These are phyloP conservation scores for Irineochytrium annulatum DNA, from an alignment of 192 early-diverging fungal genomes.

Conservation along the genomic window DNA sequence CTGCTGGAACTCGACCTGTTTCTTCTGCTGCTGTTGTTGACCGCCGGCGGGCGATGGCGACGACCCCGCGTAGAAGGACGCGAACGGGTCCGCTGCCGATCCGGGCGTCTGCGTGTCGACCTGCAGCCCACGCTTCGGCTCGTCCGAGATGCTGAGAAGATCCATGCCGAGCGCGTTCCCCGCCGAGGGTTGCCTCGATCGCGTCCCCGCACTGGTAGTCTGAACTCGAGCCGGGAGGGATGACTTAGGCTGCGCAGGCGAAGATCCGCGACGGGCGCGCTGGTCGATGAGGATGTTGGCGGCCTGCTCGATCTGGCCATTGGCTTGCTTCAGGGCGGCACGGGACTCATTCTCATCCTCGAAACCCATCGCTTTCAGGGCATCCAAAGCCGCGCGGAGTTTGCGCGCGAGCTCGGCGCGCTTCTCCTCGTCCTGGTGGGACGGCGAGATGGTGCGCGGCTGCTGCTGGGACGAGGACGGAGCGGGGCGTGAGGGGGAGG, in stretches of 20 bases:
- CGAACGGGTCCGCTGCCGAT: constrained; percentile 2
- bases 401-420: constrained; percentile 45
- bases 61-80: not conserved
- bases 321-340: constrained; percentile 63
- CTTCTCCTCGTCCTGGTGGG: not conserved
- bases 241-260: not conserved
- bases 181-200: not conserved
- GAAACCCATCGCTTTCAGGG: constrained; percentile 72
- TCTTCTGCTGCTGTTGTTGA: not conserved
- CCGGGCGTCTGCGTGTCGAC: not conserved
- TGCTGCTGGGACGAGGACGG: not conserved
- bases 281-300: constrained; percentile 55
- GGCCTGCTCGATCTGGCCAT: constrained; percentile 75
- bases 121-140: not conserved
- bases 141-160: not conserved
- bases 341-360: constrained; percentile 61
- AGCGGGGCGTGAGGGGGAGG: not conserved
- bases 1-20: not conserved
- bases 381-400: constrained; percentile 27
- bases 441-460: not conserved
- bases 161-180: not conserved
- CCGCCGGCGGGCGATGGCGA: too few species aligned
- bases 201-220: not conserved
- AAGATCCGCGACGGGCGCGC: constrained; percentile 7
- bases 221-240: not conserved